Conservation (phyloP, 257 asterid species). For the Solanum peruvianum region DNA sequence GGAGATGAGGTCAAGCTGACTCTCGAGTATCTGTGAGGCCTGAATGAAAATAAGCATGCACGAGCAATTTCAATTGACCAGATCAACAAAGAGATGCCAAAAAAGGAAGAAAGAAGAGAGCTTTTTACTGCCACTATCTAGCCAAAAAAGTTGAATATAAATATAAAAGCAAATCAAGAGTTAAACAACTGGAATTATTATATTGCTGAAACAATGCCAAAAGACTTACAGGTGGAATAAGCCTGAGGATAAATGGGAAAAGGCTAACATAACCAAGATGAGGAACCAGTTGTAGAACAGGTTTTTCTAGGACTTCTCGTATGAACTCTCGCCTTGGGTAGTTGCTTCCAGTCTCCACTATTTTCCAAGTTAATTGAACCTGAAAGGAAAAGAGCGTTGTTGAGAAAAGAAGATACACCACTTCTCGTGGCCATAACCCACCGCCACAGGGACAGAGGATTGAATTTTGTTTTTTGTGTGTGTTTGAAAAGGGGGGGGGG, state of each 20-base stretch:
- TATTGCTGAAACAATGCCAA: background rate
- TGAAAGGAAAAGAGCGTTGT: constrained; percentile 12
- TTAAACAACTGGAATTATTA: background rate
- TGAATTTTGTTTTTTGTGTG: background rate
- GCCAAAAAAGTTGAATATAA: background rate
- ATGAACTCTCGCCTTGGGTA: constrained; percentile 62
- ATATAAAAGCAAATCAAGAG: background rate
- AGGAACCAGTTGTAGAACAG: constrained; percentile 74
- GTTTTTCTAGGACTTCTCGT: constrained; percentile 69
- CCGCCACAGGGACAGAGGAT: background rate
- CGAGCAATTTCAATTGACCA: background rate
- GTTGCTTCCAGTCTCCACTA: constrained; percentile 37
- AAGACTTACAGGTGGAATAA: constrained; percentile 90
- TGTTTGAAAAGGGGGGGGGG: background rate
- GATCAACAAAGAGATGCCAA: background rate
- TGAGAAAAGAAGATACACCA: background rate
- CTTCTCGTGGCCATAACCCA: background rate
- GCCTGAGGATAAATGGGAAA: constrained; percentile 84
- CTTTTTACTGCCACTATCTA: background rate
- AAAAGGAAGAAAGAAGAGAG: background rate
- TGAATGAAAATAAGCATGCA: constrained; percentile 2
- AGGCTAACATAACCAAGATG: constrained; percentile 95
- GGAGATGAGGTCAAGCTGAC: constrained; percentile 82
- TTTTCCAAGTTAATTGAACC: constrained; percentile 75
- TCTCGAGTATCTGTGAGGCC: constrained; percentile 75